Conservation (phyloP, 306 rosid species). For the Pyrus betulifolia region DNA sequence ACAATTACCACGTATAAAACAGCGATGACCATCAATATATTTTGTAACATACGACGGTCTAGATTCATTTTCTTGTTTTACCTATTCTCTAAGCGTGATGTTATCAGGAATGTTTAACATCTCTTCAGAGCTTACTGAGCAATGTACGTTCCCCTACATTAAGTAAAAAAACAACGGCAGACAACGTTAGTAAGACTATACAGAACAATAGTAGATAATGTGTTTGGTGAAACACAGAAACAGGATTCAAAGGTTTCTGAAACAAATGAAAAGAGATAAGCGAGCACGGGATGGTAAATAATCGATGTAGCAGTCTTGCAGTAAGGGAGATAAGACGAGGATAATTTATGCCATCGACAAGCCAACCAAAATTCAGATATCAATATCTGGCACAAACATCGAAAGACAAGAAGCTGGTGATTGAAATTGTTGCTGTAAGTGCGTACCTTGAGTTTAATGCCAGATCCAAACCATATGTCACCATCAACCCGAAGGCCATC, state of each 20-base stretch:
- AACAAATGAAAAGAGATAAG: neutral
- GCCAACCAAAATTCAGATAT: neutral
- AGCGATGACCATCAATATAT: neutral
- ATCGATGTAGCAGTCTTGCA: neutral
- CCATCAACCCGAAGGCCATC: conserved; percentile 85
- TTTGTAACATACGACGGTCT: neutral
- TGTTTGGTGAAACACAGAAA: neutral
- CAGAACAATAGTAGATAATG: neutral
- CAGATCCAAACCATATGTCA: conserved; percentile 86
- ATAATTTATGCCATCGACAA: neutral
- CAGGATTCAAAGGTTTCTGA: neutral
- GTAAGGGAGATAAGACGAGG: neutral
- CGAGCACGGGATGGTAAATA: neutral
- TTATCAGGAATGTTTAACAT: conserved; percentile 75
- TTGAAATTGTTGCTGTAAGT: neutral
- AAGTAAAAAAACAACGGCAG: neutral
- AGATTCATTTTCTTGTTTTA: conserved; percentile 12
- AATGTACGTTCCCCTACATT: conserved; percentile 64
- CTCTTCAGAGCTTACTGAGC: conserved; percentile 49
- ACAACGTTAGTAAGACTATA: neutral
- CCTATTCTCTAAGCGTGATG: conserved; percentile 57
- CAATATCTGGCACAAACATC: neutral
- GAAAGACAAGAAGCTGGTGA: neutral
- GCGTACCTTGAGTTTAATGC: conserved; percentile 71
- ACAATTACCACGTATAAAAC: neutral